Evolutionary conservation across 73 alveolate species (phyloP).

Genomic region (Tetrahymena malaccensis): DNA sequence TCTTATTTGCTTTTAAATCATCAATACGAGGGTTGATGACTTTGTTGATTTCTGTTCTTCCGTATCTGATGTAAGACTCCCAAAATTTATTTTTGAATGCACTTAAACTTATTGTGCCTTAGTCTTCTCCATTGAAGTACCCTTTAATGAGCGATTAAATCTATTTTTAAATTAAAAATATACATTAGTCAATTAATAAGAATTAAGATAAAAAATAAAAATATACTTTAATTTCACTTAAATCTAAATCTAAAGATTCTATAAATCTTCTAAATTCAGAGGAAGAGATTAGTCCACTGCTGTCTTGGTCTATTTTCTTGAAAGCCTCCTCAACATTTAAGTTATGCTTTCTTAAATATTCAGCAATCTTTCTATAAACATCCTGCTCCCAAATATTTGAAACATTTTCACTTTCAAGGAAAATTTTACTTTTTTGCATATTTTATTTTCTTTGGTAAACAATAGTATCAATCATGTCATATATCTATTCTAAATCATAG

Average conservation of each 20-base stretch:
- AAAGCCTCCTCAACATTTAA: not conserved
- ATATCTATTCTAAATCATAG: not conserved
- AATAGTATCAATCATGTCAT: not conserved
- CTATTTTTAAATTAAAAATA: not conserved
- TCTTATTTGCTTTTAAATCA: not conserved
- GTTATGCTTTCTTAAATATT: not conserved
- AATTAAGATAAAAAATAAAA: too few relatives aligned
- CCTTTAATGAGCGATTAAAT: not conserved
- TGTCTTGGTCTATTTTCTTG: not conserved
- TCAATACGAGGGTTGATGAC: not conserved
- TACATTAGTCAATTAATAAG: too few relatives aligned
- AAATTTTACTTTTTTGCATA: not conserved
- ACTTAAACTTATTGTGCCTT: not conserved
- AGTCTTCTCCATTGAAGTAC: not conserved
- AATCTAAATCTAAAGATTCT: not conserved
- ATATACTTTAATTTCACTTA: not conserved
- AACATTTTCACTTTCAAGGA: not conserved
- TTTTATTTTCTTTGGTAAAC: not conserved
- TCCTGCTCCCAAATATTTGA: not conserved
- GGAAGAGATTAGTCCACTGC: not conserved
- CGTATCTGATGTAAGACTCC: not conserved
- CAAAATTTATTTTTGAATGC: not conserved
- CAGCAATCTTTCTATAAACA: not conserved
- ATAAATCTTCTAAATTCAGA: not conserved
- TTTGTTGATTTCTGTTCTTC: not conserved